Percentiles rank a stretch among this genome's conserved stretches.
Evolutionary conservation across 139 green algal species (phyloP).

Genomic region (Chlorella ohadii): DNA sequence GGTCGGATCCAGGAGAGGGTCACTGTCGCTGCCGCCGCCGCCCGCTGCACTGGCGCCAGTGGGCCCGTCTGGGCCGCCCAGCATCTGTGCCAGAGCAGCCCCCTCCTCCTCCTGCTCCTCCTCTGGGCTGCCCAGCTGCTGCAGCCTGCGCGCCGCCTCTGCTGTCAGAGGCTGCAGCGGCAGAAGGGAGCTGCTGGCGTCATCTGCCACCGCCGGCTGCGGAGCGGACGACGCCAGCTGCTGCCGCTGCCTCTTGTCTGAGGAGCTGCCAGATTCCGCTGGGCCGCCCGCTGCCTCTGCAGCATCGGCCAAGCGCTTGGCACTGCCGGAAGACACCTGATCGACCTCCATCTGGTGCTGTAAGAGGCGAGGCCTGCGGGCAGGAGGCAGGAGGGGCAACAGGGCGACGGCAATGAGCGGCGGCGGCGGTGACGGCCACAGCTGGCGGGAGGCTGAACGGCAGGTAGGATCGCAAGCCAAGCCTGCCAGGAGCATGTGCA

Average conservation of each 20-base stretch:
- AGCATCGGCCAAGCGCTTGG: too few species aligned
- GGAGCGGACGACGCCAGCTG: too few species aligned
- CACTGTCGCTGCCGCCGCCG: background rate
- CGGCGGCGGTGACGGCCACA: too few species aligned
- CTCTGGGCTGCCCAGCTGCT: background rate
- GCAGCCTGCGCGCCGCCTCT: background rate
- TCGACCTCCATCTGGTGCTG: too few species aligned
- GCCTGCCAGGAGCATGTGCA: too few species aligned
- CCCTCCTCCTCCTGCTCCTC: slow-evolving; percentile 14
- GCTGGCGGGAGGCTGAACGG: too few species aligned
- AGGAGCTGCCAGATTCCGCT: background rate
- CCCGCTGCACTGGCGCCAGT: background rate
- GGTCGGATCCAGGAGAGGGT: background rate
- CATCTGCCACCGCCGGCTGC: background rate
- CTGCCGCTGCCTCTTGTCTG: background rate
- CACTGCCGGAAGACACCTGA: too few species aligned
- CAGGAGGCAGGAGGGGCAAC: too few species aligned
- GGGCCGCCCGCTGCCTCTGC: background rate
- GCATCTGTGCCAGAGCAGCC: background rate
- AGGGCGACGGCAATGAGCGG: too few species aligned
- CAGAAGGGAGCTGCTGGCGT: background rate
- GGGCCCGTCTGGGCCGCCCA: background rate
- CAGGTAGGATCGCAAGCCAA: too few species aligned
- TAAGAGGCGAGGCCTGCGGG: too few species aligned
- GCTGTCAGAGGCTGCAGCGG: slow-evolving; percentile 2